Percentiles rank a stretch among this genome's conserved stretches.
These are phyloP conservation scores for Crithidia bombi DNA, from an alignment of 208 protist species.

Conservation along the genomic window DNA sequence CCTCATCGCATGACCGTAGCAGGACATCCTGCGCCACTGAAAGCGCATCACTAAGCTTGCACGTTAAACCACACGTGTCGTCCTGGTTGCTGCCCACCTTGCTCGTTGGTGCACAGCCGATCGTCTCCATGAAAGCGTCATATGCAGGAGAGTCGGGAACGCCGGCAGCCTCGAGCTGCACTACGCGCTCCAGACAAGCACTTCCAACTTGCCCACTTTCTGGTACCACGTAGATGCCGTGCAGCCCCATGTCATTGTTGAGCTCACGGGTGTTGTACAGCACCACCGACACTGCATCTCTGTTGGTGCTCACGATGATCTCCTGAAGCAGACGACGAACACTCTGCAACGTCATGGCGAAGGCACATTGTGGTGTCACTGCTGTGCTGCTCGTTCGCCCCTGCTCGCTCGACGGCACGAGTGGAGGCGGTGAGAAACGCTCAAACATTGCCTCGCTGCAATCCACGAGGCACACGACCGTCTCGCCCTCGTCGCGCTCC, in stretches of 20 bases:
- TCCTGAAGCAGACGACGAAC: slow-evolving; percentile 62
- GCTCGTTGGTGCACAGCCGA: slow-evolving; percentile 11
- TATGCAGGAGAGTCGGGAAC: slow-evolving; percentile 34
- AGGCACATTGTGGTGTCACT: slow-evolving; percentile 26
- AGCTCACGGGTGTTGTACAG: slow-evolving; percentile 69
- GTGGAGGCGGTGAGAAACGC: background rate
- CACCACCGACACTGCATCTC: slow-evolving; percentile 71
- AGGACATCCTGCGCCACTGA: slow-evolving; percentile 81
- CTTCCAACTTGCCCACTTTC: slow-evolving; percentile 36
- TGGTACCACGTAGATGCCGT: slow-evolving; percentile 73
- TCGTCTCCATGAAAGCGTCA: slow-evolving; percentile 33
- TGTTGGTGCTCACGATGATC: slow-evolving; percentile 58
- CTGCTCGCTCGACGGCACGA: too few relatives aligned
- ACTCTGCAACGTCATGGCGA: slow-evolving; percentile 44
- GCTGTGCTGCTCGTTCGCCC: background rate
- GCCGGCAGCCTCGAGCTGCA: slow-evolving; percentile 59
- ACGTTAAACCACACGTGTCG: background rate
- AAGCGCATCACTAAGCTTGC: slow-evolving; percentile 60
- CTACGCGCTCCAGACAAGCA: slow-evolving; percentile 54
- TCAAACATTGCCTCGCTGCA: slow-evolving; percentile 68
- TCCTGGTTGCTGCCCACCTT: background rate
- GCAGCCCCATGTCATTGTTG: slow-evolving; percentile 43
- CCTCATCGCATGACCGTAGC: slow-evolving; percentile 19
- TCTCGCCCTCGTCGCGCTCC: slow-evolving; percentile 47
- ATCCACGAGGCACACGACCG: slow-evolving; percentile 82